phyloP scores from a whole-genome alignment of 129 eudicot genomes.

The Mikania micrantha region DNA sequence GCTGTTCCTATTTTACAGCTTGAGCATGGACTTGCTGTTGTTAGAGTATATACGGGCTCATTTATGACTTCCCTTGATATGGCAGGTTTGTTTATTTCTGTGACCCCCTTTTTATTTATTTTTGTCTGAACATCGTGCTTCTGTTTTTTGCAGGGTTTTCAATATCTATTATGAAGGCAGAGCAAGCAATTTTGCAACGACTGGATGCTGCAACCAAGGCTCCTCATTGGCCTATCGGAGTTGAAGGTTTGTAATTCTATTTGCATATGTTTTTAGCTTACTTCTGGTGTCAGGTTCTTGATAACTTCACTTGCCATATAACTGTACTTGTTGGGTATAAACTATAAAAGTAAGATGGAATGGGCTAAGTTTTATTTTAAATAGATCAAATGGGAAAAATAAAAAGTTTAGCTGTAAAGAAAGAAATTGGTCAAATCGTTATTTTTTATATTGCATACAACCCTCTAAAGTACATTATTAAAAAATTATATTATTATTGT shows the following conservation, averaged over 20 bases:
- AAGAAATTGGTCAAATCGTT: neutral
- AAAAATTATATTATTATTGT: neutral
- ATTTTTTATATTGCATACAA: neutral
- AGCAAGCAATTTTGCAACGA: conserved; percentile 53
- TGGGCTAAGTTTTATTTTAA: neutral
- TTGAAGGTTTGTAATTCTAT: conserved; percentile 58
- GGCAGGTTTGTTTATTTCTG: conserved; percentile 56
- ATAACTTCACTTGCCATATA: neutral
- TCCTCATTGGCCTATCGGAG: conserved; percentile 91
- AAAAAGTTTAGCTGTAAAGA: neutral
- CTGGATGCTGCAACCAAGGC: conserved; percentile 93
- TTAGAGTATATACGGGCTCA: conserved; percentile 94
- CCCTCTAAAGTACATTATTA: neutral
- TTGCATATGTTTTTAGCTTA: conserved; percentile 1
- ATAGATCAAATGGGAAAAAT: neutral
- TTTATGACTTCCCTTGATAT: conserved; percentile 97
- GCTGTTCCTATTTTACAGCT: conserved; percentile 84
- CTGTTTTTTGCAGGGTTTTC: conserved; percentile 61
- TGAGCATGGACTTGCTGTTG: conserved; percentile 95
- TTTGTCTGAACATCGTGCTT: neutral
- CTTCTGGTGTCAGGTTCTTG: neutral
- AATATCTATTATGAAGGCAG: conserved; percentile 82
- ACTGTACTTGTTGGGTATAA: neutral
- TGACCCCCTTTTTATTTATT: neutral
- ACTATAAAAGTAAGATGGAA: neutral